These are phyloP conservation scores for Colletotrichum brevisporum DNA, from an alignment of 2,329 filamentous ascomycete genomes.

Conservation along the genomic window DNA sequence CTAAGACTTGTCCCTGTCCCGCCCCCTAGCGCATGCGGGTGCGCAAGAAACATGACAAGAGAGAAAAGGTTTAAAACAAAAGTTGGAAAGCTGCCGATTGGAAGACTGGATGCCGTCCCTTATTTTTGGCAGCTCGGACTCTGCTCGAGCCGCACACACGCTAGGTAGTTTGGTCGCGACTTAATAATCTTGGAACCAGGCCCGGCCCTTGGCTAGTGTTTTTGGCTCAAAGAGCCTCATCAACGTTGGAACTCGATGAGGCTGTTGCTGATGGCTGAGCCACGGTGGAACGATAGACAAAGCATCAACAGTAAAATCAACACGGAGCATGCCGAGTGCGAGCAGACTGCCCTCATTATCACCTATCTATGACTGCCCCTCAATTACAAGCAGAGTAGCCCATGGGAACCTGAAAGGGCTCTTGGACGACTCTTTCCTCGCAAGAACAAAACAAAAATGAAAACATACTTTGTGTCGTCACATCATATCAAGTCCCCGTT, in stretches of 20 bases:
- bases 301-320: not conserved
- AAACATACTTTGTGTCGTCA: slow-evolving; percentile 9
- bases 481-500: slow-evolving; percentile 6
- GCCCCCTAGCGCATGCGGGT: slow-evolving; percentile 5
- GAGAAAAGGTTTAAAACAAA: not conserved
- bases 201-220: slow-evolving; percentile 1
- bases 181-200: not conserved
- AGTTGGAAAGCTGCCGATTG: slow-evolving; percentile 34
- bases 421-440: not conserved
- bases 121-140: not conserved
- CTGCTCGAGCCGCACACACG: not conserved
- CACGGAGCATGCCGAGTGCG: not conserved
- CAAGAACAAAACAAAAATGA: not conserved
- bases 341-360: slow-evolving; percentile 32
- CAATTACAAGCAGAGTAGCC: slow-evolving; percentile 15
- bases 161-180: not conserved
- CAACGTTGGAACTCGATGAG: slow-evolving; percentile 7
- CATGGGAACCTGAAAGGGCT: not conserved
- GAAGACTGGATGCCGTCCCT: slow-evolving; percentile 4
- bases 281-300: not conserved
- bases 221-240: slow-evolving; percentile 25
- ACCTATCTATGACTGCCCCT: slow-evolving; percentile 25
- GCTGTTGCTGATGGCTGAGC: slow-evolving; percentile 7
- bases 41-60: too few relatives aligned
- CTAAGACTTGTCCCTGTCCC: not conserved